Evolutionary conservation across 345 rosid genomes (phyloP).

Genomic region (Corymbia maculata): DNA sequence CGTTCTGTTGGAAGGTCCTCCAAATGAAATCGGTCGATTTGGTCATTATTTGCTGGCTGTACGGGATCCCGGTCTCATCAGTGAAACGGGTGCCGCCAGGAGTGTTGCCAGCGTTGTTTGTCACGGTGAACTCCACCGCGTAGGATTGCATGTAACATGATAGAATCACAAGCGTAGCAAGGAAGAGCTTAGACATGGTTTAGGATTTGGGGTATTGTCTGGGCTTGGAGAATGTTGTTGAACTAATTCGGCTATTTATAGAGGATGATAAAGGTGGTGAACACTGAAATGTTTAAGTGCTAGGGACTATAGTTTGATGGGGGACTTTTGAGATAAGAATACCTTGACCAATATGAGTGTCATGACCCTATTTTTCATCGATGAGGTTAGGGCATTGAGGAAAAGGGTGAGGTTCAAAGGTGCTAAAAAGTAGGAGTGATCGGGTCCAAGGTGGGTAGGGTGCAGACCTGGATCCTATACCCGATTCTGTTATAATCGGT

Average conservation of each 20-base stretch:
- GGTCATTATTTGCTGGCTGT: conserved; percentile 10
- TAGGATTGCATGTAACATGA: conserved; percentile 4
- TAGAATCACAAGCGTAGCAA: background rate
- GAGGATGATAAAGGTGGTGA: background rate
- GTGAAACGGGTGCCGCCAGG: conserved; percentile 18
- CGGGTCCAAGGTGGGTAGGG: too few species aligned
- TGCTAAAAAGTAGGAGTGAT: too few species aligned
- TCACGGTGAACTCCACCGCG: conserved; percentile 25
- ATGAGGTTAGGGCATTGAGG: accelerated
- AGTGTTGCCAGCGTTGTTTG: conserved; percentile 12
- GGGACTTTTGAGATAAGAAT: background rate
- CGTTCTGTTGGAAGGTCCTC: conserved; percentile 19
- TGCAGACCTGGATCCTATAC: too few species aligned
- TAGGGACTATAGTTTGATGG: background rate
- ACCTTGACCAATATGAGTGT: too few species aligned
- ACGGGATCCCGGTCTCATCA: conserved; percentile 9
- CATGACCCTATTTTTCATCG: too few species aligned
- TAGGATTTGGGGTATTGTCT: background rate
- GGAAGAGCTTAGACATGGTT: background rate
- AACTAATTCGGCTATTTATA: background rate
- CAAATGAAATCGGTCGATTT: conserved; percentile 27
- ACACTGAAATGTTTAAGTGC: background rate
- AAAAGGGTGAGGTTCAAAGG: too few species aligned
- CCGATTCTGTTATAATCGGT: too few species aligned
- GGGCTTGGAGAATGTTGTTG: background rate